Conservation (phyloP, 1,284 basidiomycete species). For the Fomitiporia mediterranea region DNA sequence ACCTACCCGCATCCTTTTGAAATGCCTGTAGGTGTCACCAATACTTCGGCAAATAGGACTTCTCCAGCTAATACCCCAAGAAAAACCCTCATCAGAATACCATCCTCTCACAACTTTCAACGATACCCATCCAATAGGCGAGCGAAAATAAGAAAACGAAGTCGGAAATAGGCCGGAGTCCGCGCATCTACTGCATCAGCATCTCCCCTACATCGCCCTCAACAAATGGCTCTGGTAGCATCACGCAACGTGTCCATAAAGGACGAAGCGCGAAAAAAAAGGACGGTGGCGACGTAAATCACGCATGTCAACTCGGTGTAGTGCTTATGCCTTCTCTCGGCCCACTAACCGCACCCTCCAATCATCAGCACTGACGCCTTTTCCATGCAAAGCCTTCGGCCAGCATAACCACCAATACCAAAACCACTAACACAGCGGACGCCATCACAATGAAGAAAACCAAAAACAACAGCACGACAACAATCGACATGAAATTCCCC, state of each 20-base stretch:
- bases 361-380: constrained; percentile 5
- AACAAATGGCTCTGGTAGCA: constrained; percentile 9
- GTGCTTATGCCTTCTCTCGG: constrained; percentile 5
- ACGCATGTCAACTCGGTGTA: not conserved
- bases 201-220: constrained; percentile 11
- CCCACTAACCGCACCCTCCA: constrained; percentile 15
- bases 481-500: constrained; percentile 53
- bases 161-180: constrained; percentile 17
- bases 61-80: constrained; percentile 88
- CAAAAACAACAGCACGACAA: constrained; percentile 22
- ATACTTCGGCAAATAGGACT: constrained; percentile 98
- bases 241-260: constrained; percentile 1
- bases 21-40: constrained; percentile 91
- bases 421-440: not conserved
- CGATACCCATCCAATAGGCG: constrained; percentile 29
- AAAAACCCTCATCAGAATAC: constrained; percentile 75
- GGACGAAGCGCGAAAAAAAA: too few relatives aligned
- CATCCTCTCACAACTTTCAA: constrained; percentile 65
- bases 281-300: too few relatives aligned
- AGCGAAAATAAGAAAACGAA: constrained; percentile 14
- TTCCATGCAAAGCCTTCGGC: constrained; percentile 7
- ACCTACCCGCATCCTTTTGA: constrained; percentile 98
- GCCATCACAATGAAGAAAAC: constrained; percentile 10
- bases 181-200: constrained; percentile 4
- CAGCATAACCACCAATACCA: too few relatives aligned